These are phyloP conservation scores for Spathaspora sp. DNA, from an alignment of 1,139 yeast genomes.

Conservation along the genomic window DNA sequence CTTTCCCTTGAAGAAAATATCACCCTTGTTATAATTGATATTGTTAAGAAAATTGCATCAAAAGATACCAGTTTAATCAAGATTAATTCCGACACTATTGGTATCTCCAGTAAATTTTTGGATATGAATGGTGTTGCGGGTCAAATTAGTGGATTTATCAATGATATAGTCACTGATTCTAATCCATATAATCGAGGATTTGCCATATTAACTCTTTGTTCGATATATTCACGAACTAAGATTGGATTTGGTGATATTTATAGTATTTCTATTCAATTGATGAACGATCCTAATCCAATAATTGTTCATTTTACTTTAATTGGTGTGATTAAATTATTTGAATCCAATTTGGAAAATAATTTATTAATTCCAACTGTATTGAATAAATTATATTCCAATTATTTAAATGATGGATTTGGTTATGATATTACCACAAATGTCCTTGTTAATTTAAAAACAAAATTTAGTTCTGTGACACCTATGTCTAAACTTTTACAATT, in stretches of 20 bases:
- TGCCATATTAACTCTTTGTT: conserved; percentile 58
- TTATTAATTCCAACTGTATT: conserved; percentile 47
- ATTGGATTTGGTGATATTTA: conserved; percentile 42
- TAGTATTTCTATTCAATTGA: conserved; percentile 59
- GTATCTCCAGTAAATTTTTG: conserved; percentile 51
- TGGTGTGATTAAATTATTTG: conserved; percentile 57
- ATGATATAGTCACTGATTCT: conserved; percentile 50
- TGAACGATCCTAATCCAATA: conserved; percentile 80
- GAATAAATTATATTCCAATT: conserved; percentile 47
- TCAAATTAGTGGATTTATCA: conserved; percentile 54
- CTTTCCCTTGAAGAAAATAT: conserved; percentile 43
- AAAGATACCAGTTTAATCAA: conserved; percentile 39
- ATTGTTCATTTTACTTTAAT: conserved; percentile 74
- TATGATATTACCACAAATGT: conserved; percentile 24
- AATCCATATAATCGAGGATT: conserved; percentile 69
- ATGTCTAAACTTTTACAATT: conserved; percentile 29
- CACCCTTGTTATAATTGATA: conserved; percentile 52
- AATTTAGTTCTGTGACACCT: conserved; percentile 25
- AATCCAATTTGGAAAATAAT: conserved; percentile 53
- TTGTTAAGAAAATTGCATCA: conserved; percentile 49
- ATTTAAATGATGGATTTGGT: conserved; percentile 50
- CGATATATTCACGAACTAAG: conserved; percentile 48
- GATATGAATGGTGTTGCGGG: conserved; percentile 39
- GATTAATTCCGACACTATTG: conserved; percentile 67
- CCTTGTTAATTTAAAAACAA: conserved; percentile 30